Percentiles rank a stretch among this genome's conserved stretches.
These are phyloP conservation scores for Auriscalpium orientale DNA, from an alignment of 768 basidiomycete species.

Conservation along the genomic window DNA sequence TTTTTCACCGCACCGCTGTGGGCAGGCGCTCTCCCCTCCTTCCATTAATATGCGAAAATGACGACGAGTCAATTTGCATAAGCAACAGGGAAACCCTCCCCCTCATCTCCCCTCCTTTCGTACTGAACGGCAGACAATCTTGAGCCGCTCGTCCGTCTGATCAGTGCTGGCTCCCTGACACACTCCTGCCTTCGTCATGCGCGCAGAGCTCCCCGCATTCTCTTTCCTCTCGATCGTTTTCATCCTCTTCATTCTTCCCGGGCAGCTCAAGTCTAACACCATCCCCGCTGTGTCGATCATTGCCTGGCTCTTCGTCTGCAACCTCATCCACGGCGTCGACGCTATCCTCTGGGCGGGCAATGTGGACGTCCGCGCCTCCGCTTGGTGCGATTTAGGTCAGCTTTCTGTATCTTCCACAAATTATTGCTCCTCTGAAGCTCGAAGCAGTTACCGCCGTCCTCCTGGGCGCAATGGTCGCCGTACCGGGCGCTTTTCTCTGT, in stretches of 20 bases:
- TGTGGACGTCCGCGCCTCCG: slow-evolving; percentile 17
- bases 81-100: neutral
- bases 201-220: slow-evolving; percentile 9
- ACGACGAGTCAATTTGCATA: neutral
- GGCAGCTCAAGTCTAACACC: slow-evolving; percentile 6
- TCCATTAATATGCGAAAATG: neutral
- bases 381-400: slow-evolving; percentile 37
- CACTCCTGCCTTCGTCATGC: slow-evolving; percentile 1
- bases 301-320: slow-evolving; percentile 18
- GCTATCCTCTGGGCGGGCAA: slow-evolving; percentile 28
- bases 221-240: slow-evolving; percentile 10
- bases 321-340: slow-evolving; percentile 23
- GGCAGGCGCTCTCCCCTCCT: neutral
- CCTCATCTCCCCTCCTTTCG: neutral
- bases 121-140: neutral
- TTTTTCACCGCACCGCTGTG: neutral
- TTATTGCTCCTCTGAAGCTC: neutral
- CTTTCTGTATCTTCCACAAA: neutral
- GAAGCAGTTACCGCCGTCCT: slow-evolving; percentile 10
- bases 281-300: slow-evolving; percentile 15
- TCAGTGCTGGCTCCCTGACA: slow-evolving; percentile 4
- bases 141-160: neutral
- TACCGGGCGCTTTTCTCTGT: slow-evolving; percentile 13
- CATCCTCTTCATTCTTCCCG: slow-evolving; percentile 10
- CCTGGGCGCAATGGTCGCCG: slow-evolving; percentile 13